Evolutionary conservation across 495 filamentous ascomycete species (phyloP).

Genomic region (Aspergillus olivimuriae): DNA sequence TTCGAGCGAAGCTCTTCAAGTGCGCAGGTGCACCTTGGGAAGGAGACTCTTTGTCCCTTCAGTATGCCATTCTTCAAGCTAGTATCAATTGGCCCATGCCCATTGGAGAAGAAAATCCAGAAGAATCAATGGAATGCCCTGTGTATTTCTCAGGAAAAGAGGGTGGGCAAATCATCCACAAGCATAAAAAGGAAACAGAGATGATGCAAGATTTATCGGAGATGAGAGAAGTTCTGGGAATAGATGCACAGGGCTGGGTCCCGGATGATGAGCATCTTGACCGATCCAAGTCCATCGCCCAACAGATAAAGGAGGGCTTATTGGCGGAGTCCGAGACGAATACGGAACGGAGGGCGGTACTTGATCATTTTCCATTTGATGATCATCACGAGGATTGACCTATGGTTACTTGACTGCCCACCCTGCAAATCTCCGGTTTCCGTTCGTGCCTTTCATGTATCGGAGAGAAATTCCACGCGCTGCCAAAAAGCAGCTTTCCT

Average conservation of each 20-base stretch:
- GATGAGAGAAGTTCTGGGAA: slow-evolving; percentile 21
- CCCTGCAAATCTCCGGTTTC: no score
- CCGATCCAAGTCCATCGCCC: slow-evolving; percentile 12
- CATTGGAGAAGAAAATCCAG: slow-evolving; percentile 7
- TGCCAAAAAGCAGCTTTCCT: no score
- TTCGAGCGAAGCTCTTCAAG: slow-evolving; percentile 21
- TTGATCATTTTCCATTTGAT: slow-evolving; percentile 23
- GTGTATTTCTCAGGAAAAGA: slow-evolving; percentile 18
- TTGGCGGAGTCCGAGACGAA: slow-evolving; percentile 20
- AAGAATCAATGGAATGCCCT: slow-evolving; percentile 9
- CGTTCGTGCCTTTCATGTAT: no score
- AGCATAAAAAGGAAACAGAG: slow-evolving; percentile 13
- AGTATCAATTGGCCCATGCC: slow-evolving; percentile 17
- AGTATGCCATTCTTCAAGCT: slow-evolving; percentile 15
- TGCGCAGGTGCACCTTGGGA: slow-evolving; percentile 17
- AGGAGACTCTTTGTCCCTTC: slow-evolving; percentile 16
- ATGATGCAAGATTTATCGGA: slow-evolving; percentile 20
- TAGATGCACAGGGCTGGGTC: slow-evolving; percentile 22
- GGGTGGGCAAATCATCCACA: slow-evolving; percentile 4
- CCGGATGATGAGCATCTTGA: slow-evolving; percentile 20
- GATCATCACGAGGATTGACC: slow-evolving; percentile 21
- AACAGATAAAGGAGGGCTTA: slow-evolving; percentile 19
- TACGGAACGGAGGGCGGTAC: slow-evolving; percentile 14
- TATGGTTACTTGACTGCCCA: no score
- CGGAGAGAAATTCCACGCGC: no score